Percentiles rank a stretch among this genome's conserved stretches.
These are phyloP conservation scores for Thalassiosira exigua DNA, from an alignment of 352 stramenopile genomes.

Conservation along the genomic window DNA sequence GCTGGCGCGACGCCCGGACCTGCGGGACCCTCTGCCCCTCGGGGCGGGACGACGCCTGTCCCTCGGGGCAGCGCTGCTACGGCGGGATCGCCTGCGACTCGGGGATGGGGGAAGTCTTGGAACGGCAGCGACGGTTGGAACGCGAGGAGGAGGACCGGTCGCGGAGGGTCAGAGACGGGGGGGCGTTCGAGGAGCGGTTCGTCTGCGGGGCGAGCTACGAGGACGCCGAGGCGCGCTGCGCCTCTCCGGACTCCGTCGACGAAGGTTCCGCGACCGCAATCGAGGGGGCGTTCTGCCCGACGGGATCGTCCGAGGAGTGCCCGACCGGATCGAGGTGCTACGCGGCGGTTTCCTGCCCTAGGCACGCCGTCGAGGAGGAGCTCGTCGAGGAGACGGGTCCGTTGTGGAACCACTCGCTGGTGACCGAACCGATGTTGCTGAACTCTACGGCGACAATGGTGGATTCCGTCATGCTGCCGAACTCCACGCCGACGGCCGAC, in stretches of 20 bases:
- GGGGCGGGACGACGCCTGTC: constrained; percentile 4
- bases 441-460: no score
- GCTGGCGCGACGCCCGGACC: neutral
- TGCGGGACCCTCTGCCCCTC: constrained; percentile 1
- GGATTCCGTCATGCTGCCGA: no score
- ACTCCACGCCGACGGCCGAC: no score
- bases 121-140: constrained; percentile 8
- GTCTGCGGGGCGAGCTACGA: constrained; percentile 3
- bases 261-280: no score
- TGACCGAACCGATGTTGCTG: no score
- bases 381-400: no score
- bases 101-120: constrained; percentile 1
- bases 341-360: constrained; percentile 13
- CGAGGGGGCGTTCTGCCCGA: constrained; percentile 2
- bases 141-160: neutral
- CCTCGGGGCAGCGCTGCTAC: constrained; percentile 21
- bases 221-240: neutral
- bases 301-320: constrained; percentile 17
- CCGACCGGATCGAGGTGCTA: constrained; percentile 19
- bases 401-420: no score
- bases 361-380: neutral
- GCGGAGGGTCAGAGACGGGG: neutral
- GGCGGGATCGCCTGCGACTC: constrained; percentile 17
- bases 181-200: neutral
- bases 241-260: neutral